Conservation (phyloP, 2,329 filamentous ascomycete genomes). For the Fusarium foetens region DNA sequence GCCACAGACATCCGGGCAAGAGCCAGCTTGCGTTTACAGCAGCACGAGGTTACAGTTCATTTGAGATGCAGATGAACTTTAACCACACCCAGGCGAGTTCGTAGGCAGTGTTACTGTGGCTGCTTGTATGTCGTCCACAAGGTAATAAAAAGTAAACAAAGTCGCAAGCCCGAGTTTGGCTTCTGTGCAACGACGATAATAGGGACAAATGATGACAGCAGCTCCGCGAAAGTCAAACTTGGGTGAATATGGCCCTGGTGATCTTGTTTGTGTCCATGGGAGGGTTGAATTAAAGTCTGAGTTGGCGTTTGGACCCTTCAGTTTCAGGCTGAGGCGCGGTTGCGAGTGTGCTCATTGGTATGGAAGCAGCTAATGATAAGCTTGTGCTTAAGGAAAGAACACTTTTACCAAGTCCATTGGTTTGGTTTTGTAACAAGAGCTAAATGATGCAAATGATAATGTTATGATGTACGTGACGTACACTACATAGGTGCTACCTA, state of each 20-base stretch:
- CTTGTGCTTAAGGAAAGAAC: neutral
- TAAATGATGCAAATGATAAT: neutral
- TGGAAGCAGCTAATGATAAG: neutral
- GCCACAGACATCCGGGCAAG: slow-evolving; percentile 3
- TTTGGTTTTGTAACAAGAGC: neutral
- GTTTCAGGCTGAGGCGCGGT: slow-evolving; percentile 32
- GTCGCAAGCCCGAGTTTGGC: slow-evolving; percentile 1
- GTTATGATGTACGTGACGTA: neutral
- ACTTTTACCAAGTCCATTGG: neutral
- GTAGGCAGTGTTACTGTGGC: slow-evolving; percentile 28
- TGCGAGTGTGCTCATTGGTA: neutral
- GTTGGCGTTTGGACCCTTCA: slow-evolving; percentile 31
- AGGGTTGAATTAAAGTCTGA: slow-evolving; percentile 22
- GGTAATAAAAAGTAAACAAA: slow-evolving; percentile 16
- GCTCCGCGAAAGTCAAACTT: neutral
- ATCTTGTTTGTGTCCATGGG: neutral
- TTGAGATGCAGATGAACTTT: slow-evolving; percentile 17
- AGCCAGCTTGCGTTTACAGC: slow-evolving; percentile 11
- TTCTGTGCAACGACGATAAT: neutral
- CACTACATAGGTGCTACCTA: neutral
- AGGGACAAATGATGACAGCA: neutral
- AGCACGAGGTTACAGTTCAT: slow-evolving; percentile 10
- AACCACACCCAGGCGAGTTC: slow-evolving; percentile 2
- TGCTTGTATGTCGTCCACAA: slow-evolving; percentile 1
- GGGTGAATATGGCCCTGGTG: slow-evolving; percentile 4